phyloP scores from a whole-genome alignment of 139 green algal genomes.

The Astrephomene gubernaculifera region DNA sequence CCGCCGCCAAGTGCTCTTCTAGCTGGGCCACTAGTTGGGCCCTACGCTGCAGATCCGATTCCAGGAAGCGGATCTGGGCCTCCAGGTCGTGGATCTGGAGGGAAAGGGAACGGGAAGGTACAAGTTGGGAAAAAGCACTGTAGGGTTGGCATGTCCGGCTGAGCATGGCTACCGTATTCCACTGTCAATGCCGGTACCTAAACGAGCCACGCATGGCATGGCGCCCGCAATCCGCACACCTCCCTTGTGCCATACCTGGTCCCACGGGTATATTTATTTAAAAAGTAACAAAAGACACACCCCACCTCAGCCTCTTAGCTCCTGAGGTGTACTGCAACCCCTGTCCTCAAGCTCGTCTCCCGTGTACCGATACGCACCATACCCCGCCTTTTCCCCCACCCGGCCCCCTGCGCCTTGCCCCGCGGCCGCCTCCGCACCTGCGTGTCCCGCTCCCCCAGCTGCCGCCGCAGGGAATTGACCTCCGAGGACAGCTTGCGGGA shows the following conservation, averaged over 20 bases:
- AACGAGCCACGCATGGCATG: too few species aligned
- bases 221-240: too few species aligned
- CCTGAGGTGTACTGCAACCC: too few species aligned
- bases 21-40: constrained; percentile 45
- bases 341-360: too few species aligned
- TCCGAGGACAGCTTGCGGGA: constrained; percentile 62
- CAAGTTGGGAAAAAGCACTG: background rate
- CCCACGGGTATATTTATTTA: too few species aligned
- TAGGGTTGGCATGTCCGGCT: background rate
- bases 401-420: too few species aligned
- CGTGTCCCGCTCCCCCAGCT: constrained; percentile 39
- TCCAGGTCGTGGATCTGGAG: constrained; percentile 19
- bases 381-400: background rate
- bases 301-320: too few species aligned
- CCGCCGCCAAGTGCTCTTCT: constrained; percentile 48
- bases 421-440: constrained; percentile 9
- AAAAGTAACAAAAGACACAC: too few species aligned
- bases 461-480: constrained; percentile 42
- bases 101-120: too few species aligned
- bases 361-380: too few species aligned
- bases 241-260: too few species aligned
- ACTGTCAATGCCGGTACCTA: background rate
- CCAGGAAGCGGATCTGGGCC: background rate
- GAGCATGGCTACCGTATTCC: background rate
- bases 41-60: constrained; percentile 6